Percentiles rank a stretch among this genome's conserved stretches.
These are phyloP conservation scores for Phytophthora sp. DNA, from an alignment of 352 stramenopile species.

Conservation along the genomic window DNA sequence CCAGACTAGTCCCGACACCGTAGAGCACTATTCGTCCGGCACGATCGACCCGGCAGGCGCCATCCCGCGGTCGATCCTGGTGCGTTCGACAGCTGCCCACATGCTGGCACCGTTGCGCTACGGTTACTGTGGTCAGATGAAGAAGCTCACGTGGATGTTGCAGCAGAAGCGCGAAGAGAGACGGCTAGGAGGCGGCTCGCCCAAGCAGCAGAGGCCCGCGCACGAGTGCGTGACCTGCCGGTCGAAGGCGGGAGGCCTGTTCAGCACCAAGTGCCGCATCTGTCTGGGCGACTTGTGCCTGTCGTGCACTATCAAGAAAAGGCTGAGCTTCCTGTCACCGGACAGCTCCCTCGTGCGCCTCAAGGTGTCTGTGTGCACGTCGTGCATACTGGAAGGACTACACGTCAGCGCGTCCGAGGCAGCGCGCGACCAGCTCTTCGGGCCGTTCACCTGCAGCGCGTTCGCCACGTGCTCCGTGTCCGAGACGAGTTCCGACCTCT, in stretches of 20 bases:
- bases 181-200: neutral
- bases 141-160: slow-evolving; percentile 48
- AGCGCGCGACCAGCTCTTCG: slow-evolving; percentile 35
- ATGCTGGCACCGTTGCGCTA: slow-evolving; percentile 38
- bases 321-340: slow-evolving; percentile 36
- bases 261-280: slow-evolving; percentile 44
- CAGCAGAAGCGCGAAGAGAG: slow-evolving; percentile 35
- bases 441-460: slow-evolving; percentile 18
- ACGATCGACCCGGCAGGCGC: slow-evolving; percentile 42
- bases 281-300: slow-evolving; percentile 47
- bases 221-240: slow-evolving; percentile 36
- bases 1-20: slow-evolving; percentile 32
- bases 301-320: slow-evolving; percentile 49
- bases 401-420: slow-evolving; percentile 26
- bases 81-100: slow-evolving; percentile 22
- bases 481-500: slow-evolving; percentile 33
- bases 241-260: slow-evolving; percentile 31
- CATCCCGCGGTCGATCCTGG: slow-evolving; percentile 42
- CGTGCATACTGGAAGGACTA: slow-evolving; percentile 39
- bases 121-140: slow-evolving; percentile 47
- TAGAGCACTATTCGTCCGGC: slow-evolving; percentile 45
- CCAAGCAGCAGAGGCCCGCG: slow-evolving; percentile 2
- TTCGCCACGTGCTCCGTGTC: slow-evolving; percentile 34
- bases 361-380: slow-evolving; percentile 33
- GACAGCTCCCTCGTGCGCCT: slow-evolving; percentile 27